Conservation (phyloP, 768 basidiomycete genomes). For the Hemileccinum impolitum region DNA sequence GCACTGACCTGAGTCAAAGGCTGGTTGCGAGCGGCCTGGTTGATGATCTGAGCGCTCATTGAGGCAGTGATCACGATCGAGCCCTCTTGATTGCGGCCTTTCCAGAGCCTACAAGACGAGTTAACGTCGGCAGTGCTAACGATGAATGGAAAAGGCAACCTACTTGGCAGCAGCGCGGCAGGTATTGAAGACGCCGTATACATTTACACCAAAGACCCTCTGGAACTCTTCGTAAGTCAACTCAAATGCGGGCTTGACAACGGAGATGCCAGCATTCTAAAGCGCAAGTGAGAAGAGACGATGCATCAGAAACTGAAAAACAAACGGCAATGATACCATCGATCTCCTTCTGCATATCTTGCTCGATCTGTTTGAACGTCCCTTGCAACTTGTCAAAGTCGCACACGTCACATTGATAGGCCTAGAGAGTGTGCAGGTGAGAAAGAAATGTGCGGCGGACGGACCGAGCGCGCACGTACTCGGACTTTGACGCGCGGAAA, state of each 20-base stretch:
- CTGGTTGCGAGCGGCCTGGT: constrained; percentile 41
- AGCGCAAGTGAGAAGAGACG: not conserved
- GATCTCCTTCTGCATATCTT: constrained; percentile 43
- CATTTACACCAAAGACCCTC: constrained; percentile 55
- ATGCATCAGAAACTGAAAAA: not conserved
- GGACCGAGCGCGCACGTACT: constrained; percentile 8
- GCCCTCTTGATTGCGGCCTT: constrained; percentile 31
- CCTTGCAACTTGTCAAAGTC: constrained; percentile 41
- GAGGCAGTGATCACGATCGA: constrained; percentile 65
- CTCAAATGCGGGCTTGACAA: constrained; percentile 60
- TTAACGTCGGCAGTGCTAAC: fast-evolving
- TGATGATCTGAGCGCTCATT: constrained; percentile 68
- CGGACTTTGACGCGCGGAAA: constrained; percentile 43
- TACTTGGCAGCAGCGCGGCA: constrained; percentile 56
- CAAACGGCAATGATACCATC: constrained; percentile 55
- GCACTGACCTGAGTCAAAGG: constrained; percentile 48
- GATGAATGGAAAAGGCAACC: constrained; percentile 1
- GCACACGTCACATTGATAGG: constrained; percentile 61
- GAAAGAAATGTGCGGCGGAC: not conserved
- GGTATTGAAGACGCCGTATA: constrained; percentile 64
- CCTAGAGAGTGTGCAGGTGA: constrained; percentile 30
- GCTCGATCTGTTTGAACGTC: constrained; percentile 46
- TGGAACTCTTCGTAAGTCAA: constrained; percentile 53
- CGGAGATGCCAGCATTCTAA: constrained; percentile 61
- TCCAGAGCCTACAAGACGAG: constrained; percentile 40